phyloP scores from a whole-genome alignment of 2,329 filamentous ascomycete species.

The Xylariaceae sp. region DNA sequence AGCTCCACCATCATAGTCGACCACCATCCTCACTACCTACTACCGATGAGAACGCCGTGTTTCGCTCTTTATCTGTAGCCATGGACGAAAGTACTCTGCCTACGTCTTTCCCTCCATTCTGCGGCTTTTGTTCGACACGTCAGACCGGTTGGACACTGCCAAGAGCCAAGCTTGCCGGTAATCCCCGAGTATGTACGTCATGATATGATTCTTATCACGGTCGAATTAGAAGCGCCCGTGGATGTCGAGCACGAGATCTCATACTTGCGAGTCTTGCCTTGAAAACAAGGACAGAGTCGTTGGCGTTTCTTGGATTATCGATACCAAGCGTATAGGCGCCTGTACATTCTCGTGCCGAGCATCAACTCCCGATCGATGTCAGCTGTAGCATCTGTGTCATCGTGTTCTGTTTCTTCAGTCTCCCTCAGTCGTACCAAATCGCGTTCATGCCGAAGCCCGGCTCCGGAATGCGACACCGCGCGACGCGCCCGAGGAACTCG shows the following conservation, averaged over 20 bases:
- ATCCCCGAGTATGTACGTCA: background rate
- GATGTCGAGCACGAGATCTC: background rate
- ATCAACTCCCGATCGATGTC: background rate
- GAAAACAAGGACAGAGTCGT: background rate
- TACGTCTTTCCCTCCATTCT: background rate
- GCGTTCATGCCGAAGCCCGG: constrained; percentile 95
- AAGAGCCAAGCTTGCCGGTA: background rate
- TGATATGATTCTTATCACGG: background rate
- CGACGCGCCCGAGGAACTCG: constrained; percentile 73
- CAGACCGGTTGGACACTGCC: background rate
- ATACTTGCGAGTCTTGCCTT: background rate
- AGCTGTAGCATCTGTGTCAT: background rate
- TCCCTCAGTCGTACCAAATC: constrained; percentile 78
- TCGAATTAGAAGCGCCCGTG: background rate
- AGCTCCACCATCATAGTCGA: too few species aligned
- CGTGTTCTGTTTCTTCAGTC: constrained; percentile 40
- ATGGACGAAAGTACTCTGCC: background rate
- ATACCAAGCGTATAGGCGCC: background rate
- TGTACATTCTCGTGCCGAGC: background rate
- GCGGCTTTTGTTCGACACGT: background rate
- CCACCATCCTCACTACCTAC: too few species aligned
- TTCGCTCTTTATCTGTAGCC: background rate
- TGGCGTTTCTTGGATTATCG: background rate
- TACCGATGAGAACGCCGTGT: too few species aligned
- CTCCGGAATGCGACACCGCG: constrained; percentile 70